Percentiles rank a stretch among this genome's conserved stretches.
Evolutionary conservation across 2,329 filamentous ascomycete genomes (phyloP).

Genomic region (Pseudocercospora macadamiae): DNA sequence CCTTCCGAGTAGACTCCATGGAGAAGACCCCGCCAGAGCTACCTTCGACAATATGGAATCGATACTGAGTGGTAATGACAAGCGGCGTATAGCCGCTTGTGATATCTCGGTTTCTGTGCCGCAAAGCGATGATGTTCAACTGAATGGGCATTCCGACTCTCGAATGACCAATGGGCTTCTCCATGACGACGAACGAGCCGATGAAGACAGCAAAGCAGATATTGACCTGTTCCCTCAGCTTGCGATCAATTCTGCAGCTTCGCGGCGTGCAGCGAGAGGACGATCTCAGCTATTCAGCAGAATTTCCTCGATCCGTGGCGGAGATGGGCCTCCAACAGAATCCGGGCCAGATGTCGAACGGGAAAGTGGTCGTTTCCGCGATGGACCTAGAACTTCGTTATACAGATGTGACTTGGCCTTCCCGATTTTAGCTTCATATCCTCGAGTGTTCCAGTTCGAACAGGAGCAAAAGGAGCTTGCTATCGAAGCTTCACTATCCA

Average conservation of each 20-base stretch:
- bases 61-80: conserved; percentile 73
- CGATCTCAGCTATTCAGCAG: conserved; percentile 45
- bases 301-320: conserved; percentile 43
- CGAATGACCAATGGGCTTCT: conserved; percentile 36
- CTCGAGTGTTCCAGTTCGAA: conserved; percentile 66
- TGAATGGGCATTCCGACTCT: conserved; percentile 35
- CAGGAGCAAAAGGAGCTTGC: conserved; percentile 46
- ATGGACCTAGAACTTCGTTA: conserved; percentile 34
- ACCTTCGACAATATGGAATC: conserved; percentile 67
- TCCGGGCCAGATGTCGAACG: conserved; percentile 34
- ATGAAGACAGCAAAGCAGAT: conserved; percentile 25
- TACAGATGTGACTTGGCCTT: conserved; percentile 62
- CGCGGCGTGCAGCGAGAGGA: conserved; percentile 14
- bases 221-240: conserved; percentile 35
- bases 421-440: conserved; percentile 82
- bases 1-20: conserved; percentile 71
- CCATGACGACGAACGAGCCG: conserved; percentile 27
- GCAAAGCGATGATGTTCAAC: conserved; percentile 31
- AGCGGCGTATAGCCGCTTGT: conserved; percentile 75
- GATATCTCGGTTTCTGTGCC: conserved; percentile 63
- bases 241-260: conserved; percentile 19
- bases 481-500: conserved; percentile 63
- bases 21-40: conserved; percentile 46
- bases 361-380: conserved; percentile 38
- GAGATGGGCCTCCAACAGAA: conserved; percentile 40